phyloP scores from a whole-genome alignment of 75 land plant genomes.

The Picea sitchensis region DNA sequence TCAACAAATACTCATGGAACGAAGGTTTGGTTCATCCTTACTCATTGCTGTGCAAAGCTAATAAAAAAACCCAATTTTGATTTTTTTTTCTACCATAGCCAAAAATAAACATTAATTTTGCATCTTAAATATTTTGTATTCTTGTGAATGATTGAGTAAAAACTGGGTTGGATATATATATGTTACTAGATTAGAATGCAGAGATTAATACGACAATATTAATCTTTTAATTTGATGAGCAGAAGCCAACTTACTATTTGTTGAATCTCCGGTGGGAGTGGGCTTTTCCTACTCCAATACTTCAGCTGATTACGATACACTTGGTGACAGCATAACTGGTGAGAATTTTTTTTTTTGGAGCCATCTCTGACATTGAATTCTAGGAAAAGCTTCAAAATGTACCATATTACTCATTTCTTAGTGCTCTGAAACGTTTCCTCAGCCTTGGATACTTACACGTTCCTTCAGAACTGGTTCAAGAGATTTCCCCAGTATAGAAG shows the following conservation, averaged over 20 bases:
- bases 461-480: slow-evolving; percentile 65
- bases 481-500: slow-evolving; percentile 63
- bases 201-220: background rate
- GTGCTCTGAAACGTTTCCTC: background rate
- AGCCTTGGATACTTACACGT: slow-evolving; percentile 69
- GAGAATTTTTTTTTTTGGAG: background rate
- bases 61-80: too few species aligned
- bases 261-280: slow-evolving; percentile 6
- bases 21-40: slow-evolving; percentile 31
- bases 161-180: background rate
- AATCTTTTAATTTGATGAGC: background rate
- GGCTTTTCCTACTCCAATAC: slow-evolving; percentile 4
- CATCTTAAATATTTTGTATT: too few species aligned
- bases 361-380: background rate
- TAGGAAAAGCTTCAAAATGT: background rate
- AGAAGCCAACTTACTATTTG: background rate
- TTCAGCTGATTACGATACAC: background rate
- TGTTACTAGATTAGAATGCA: background rate
- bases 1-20: slow-evolving; percentile 64
- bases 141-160: background rate
- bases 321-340: slow-evolving; percentile 4
- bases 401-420: background rate
- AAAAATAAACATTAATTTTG: too few species aligned
- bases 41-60: too few species aligned
- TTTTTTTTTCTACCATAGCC: too few species aligned